Base-by-base conservation (phyloP, 192 early-diverging fungal species). In the Dispira simplex region DNA sequence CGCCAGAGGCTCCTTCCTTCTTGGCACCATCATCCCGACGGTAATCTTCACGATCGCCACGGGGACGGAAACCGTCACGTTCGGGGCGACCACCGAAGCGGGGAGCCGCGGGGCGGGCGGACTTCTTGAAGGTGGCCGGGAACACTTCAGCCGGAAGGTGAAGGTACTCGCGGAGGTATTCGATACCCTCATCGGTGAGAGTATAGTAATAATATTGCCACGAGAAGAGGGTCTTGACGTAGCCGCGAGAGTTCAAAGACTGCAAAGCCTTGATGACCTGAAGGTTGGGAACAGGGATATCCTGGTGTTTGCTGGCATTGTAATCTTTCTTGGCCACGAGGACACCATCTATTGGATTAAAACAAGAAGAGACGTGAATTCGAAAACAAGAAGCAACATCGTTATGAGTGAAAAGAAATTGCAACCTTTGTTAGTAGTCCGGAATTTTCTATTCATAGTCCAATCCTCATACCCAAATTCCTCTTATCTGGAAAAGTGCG, bases 201-300 rank as follows among this genome's bases (percentile, higher is more conserved):
- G 85, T 92, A 80, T 99, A 99, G 90, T 99, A 99, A 85, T 95
- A 99, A 83, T 92, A 92, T 76, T 97, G 94, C 96, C 96, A 99
- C 75, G 93, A 96, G 89, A 99, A 99, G 72, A 88, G 88, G 67
- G 88, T 89, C 79, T 90, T 91, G 75, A 99, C 94, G 65, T 74
- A 90, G 68, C 90, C 91, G 72, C 85, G 86, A 63, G 96, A 99
- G 74, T 82, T 79, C 73, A 99, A 84, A 63, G 89, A 92, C 85
- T 99, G 93, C 69, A 96, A 86, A 66, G 93, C 89, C 88, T 97
- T 99, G 84, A 99, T 95, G 74, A 99, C 96, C 73, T 99, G 83
- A 26, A 99, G 79, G 88, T 99, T 99, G 67, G 92, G 90, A 62
- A 99, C 94, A 70, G 92, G 85, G 73, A 99, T 84, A 68, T 99